Conservation (phyloP, 1,139 yeast genomes). For the Taiozyma sp. region DNA sequence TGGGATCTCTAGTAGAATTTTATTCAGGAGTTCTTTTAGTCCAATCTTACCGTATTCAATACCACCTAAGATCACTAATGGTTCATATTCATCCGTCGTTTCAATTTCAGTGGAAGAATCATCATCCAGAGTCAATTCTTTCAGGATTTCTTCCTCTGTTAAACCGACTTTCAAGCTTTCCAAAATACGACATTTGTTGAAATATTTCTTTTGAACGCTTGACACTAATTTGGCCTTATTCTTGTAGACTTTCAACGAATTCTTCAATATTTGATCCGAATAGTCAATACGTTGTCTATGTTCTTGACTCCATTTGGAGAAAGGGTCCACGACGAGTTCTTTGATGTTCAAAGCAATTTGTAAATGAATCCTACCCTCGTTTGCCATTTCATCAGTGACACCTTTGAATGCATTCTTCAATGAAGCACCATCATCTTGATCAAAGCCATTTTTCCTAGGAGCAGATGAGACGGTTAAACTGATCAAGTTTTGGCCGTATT, state of each 20-base stretch:
- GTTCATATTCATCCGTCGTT: constrained; percentile 17
- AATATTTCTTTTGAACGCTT: constrained; percentile 61
- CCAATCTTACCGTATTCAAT: constrained; percentile 29
- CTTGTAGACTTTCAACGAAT: constrained; percentile 49
- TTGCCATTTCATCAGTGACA: constrained; percentile 49
- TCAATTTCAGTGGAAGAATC: not conserved
- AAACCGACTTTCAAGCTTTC: constrained; percentile 47
- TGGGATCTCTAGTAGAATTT: constrained; percentile 38
- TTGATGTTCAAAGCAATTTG: constrained; percentile 62
- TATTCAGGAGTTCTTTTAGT: constrained; percentile 36
- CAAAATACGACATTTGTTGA: constrained; percentile 69
- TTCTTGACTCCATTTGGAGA: constrained; percentile 69
- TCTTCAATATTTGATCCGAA: constrained; percentile 48
- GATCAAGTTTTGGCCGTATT: constrained; percentile 55
- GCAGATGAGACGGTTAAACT: constrained; percentile 33
- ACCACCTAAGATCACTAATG: constrained; percentile 16
- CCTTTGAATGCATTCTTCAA: constrained; percentile 57
- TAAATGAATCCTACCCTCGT: constrained; percentile 65
- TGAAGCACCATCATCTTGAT: constrained; percentile 38
- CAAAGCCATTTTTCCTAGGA: constrained; percentile 38
- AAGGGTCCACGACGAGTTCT: constrained; percentile 61
- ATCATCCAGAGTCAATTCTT: constrained; percentile 30
- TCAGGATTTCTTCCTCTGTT: constrained; percentile 41
- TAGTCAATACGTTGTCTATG: constrained; percentile 65
- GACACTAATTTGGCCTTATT: constrained; percentile 43